phyloP scores from a whole-genome alignment of 768 basidiomycete species.

The Mycena latifolia region DNA sequence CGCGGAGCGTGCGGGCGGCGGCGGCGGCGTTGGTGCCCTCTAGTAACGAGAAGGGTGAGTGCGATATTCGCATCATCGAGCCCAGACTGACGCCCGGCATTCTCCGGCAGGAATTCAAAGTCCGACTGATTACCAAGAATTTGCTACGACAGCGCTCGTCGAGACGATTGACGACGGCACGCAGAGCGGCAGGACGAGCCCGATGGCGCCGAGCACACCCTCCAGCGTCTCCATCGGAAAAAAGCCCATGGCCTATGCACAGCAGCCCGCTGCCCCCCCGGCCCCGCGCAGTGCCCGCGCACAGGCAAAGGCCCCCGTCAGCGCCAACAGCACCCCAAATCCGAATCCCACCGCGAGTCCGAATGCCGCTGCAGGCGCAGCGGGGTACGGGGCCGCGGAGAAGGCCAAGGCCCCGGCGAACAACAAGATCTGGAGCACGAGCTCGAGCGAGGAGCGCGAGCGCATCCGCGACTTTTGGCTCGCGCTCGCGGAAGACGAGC shows the following conservation, averaged over 20 bases:
- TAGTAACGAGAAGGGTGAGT: too few relatives aligned
- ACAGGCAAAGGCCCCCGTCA: conserved; percentile 59
- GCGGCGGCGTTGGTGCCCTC: conserved; percentile 14
- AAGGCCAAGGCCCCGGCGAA: conserved; percentile 40
- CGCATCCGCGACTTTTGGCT: conserved; percentile 99
- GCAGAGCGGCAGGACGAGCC: background rate
- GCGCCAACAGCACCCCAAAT: conserved; percentile 42
- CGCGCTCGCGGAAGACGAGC: conserved; percentile 90
- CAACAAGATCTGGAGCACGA: conserved; percentile 96
- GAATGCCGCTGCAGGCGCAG: too few relatives aligned
- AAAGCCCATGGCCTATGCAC: conserved; percentile 86
- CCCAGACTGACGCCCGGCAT: too few relatives aligned
- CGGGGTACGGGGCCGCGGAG: conserved; percentile 44
- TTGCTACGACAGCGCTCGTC: background rate
- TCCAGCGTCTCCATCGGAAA: conserved; percentile 92
- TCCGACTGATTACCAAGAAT: background rate
- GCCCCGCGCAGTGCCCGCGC: conserved; percentile 60
- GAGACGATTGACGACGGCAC: too few relatives aligned
- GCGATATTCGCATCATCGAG: too few relatives aligned
- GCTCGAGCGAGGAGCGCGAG: conserved; percentile 92
- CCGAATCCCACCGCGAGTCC: too few relatives aligned
- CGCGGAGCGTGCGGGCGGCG: conserved; percentile 24
- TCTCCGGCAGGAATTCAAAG: background rate
- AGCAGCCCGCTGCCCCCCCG: conserved; percentile 50
- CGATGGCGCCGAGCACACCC: conserved; percentile 46